These are phyloP conservation scores for Macrolepiota dolichaula DNA, from an alignment of 768 basidiomycete species.

Conservation along the genomic window DNA sequence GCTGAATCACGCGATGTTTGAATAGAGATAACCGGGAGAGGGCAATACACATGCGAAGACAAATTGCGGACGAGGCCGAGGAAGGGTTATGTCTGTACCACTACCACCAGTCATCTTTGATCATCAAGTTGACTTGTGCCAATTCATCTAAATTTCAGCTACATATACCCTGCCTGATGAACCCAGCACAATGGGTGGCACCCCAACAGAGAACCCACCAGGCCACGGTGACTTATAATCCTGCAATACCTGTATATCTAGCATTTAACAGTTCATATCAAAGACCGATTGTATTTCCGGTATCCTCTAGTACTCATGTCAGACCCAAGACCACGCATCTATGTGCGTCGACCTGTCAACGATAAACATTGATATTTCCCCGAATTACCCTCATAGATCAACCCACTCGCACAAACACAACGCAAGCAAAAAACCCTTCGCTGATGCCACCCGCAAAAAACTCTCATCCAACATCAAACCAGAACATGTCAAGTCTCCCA, in stretches of 20 bases:
- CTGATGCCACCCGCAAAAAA: slow-evolving; percentile 58
- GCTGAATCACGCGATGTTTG: slow-evolving; percentile 66
- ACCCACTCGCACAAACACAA: slow-evolving; percentile 5
- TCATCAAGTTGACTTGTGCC: background rate
- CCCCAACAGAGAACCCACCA: slow-evolving; percentile 49
- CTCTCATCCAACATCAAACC: slow-evolving; percentile 21
- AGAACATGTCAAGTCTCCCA: slow-evolving; percentile 6
- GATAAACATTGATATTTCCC: too few relatives aligned
- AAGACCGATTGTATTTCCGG: background rate
- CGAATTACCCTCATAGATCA: background rate
- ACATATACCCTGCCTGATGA: slow-evolving; percentile 44
- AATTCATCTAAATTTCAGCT: slow-evolving; percentile 25
- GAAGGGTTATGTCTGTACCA: slow-evolving; percentile 57
- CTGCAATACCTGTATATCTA: background rate
- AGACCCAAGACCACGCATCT: background rate
- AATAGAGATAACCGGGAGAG: slow-evolving; percentile 80
- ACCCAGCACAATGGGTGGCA: slow-evolving; percentile 38
- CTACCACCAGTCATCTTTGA: background rate
- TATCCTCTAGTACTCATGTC: background rate
- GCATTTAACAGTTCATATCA: background rate
- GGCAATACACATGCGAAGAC: slow-evolving; percentile 71
- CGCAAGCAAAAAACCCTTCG: slow-evolving; percentile 62
- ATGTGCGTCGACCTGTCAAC: background rate
- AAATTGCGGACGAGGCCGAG: slow-evolving; percentile 42
- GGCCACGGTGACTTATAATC: slow-evolving; percentile 35